Conservation (phyloP, 495 filamentous ascomycete genomes). For the Opeltia flavorubescens region DNA sequence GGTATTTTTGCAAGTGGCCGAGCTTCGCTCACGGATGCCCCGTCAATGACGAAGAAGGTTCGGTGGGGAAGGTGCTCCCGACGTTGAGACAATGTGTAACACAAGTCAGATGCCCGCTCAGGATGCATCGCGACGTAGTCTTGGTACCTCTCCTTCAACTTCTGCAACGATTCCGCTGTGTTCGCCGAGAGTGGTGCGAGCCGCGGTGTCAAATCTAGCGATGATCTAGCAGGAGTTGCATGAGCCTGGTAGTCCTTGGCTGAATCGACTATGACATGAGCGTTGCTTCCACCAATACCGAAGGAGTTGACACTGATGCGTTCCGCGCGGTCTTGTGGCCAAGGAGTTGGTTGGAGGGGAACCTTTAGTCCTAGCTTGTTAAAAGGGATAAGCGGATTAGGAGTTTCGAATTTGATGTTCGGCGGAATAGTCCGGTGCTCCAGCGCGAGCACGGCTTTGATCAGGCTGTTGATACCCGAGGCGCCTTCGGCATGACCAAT, state of each 20-base stretch:
- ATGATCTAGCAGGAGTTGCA: background rate
- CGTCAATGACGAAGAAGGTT: slow-evolving; percentile 9
- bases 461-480: slow-evolving; percentile 21
- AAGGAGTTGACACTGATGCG: slow-evolving; percentile 22
- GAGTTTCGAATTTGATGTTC: slow-evolving; percentile 19
- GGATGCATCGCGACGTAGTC: slow-evolving; percentile 6
- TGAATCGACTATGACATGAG: slow-evolving; percentile 18
- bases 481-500: slow-evolving; percentile 28
- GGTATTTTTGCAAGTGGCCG: background rate
- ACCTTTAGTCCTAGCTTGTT: slow-evolving; percentile 10
- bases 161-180: slow-evolving; percentile 1
- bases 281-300: slow-evolving; percentile 21
- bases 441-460: slow-evolving; percentile 23
- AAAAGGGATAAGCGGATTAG: slow-evolving; percentile 23
- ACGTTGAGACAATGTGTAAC: slow-evolving; percentile 15
- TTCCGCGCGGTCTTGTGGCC: slow-evolving; percentile 16
- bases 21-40: background rate
- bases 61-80: slow-evolving; percentile 15
- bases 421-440: slow-evolving; percentile 24
- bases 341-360: slow-evolving; percentile 15
- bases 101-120: slow-evolving; percentile 7
- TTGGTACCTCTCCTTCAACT: background rate
- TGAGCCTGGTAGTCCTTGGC: background rate
- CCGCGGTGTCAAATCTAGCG: background rate
- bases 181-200: slow-evolving; percentile 5